Evolutionary conservation across 345 rosid genomes (phyloP).

Genomic region (Murraya koenigii): DNA sequence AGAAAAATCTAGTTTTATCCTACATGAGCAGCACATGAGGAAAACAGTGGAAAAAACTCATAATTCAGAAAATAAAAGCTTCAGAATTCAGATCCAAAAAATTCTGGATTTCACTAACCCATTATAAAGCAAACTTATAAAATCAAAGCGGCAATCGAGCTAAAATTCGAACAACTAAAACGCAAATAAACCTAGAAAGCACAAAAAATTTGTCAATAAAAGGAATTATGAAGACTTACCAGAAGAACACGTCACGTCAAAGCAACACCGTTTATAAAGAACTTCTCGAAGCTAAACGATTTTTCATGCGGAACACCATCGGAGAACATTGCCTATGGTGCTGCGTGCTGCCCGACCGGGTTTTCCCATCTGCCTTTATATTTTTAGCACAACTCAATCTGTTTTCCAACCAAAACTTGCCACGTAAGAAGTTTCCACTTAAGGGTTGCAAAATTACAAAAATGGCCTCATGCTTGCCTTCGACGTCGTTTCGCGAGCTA

Average conservation of each 20-base stretch:
- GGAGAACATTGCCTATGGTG: neutral
- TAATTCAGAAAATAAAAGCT: neutral
- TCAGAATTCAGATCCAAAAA: conserved; percentile 7
- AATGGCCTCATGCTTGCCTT: neutral
- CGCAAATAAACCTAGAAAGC: neutral
- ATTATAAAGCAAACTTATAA: neutral
- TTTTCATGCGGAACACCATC: neutral
- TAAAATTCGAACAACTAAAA: neutral
- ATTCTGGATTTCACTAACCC: neutral
- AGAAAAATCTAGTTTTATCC: neutral
- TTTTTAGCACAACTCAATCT: neutral
- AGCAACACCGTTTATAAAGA: neutral
- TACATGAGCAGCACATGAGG: neutral
- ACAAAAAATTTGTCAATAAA: neutral
- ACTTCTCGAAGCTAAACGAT: neutral
- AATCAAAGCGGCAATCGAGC: neutral
- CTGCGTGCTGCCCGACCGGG: neutral
- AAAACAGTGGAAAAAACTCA: neutral
- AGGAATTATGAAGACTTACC: neutral
- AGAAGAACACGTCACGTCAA: neutral
- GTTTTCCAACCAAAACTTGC: neutral
- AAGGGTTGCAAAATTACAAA: neutral
- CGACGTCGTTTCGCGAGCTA: neutral
- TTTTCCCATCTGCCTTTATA: neutral
- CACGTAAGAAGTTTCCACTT: neutral